Base-by-base conservation (phyloP, 306 rosid species). In the Spatholobus suberectus region DNA sequence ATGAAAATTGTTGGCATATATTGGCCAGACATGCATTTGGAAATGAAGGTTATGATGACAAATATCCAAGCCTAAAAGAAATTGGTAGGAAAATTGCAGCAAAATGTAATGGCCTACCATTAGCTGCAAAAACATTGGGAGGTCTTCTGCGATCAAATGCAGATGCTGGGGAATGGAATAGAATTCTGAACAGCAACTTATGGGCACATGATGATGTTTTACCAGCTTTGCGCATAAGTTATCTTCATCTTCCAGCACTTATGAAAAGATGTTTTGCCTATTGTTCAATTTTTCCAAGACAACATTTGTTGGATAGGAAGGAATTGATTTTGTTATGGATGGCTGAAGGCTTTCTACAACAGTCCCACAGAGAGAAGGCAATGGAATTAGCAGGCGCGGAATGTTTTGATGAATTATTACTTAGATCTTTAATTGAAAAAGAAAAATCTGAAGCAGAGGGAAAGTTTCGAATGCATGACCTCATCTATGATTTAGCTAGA, bases 201-300 rank as follows among this genome's bases (percentile, higher is more conserved):
- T 89, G 92, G 87, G 85, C 79, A 67, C 40, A 87, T 79, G 83
- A 82, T 68, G 85, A 73, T 63, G 85, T 81, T 49, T 13, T 15
- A 49, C 55, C 55, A 15, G 21, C 55, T 17, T 17, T 49, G 15
- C 8, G 5, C 20, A 15, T 49, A 49, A 49, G 55, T 17, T 49
- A 71, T 59, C 73, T 44, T 0, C 57, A 80, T 44, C 79, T 80
- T 41, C 84, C 79, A 4, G 10, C 79, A 18, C 51, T 44, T 34
- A 8, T 80, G n/a, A 80, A 80, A 52, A 71, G 76, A 32, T 72
- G 84, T 58, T 80, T 80, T 34, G 79, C 84, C 2, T 71, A 80
- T 59, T 80, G 84, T n/a, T 80, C 84, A 32, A 71, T 80, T 20
- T 71, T 77, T 9, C 86, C 89, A 7, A 82, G 75, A 20, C 57